Evolutionary conservation across 306 rosid species (phyloP).

Genomic region (Adenanthera pavonina): DNA sequence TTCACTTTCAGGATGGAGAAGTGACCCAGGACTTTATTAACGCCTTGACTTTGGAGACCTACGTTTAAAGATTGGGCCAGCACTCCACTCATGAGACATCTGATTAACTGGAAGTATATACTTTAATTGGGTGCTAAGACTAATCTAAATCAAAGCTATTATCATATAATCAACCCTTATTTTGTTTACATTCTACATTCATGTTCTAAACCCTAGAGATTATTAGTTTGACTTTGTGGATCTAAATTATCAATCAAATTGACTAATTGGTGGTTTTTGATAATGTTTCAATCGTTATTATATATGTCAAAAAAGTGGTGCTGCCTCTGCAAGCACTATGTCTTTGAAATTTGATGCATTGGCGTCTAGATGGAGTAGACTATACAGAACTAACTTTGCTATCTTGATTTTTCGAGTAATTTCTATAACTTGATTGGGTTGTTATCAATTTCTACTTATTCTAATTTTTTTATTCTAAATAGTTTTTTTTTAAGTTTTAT

Average conservation of each 20-base stretch:
- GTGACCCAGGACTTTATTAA: slow-evolving; percentile 1
- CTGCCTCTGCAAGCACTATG: slow-evolving; percentile 23
- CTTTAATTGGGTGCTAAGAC: slow-evolving; percentile 21
- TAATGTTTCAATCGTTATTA: slow-evolving; percentile 15
- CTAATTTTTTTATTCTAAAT: too few species aligned
- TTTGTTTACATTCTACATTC: neutral
- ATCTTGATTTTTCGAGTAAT: neutral
- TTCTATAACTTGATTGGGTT: neutral
- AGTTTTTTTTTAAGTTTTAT: too few species aligned
- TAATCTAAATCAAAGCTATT: neutral
- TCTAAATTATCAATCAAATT: slow-evolving; percentile 31
- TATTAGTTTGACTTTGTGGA: slow-evolving; percentile 30
- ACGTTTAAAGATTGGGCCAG: neutral
- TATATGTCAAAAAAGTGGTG: slow-evolving; percentile 1
- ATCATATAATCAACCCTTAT: neutral
- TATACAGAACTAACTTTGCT: neutral
- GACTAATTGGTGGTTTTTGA: slow-evolving; percentile 5
- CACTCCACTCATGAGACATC: neutral
- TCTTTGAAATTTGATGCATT: slow-evolving; percentile 26
- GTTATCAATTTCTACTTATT: neutral
- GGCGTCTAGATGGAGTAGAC: slow-evolving; percentile 2
- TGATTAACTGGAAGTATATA: neutral
- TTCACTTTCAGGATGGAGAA: slow-evolving; percentile 5
- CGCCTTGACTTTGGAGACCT: slow-evolving; percentile 22
- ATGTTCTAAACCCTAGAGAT: neutral